A percentile compares a stretch with the other conserved stretches of the same genome.
These are phyloP conservation scores for Curvularia verruculosa DNA, from an alignment of 2,329 filamentous ascomycete species.

Conservation along the genomic window DNA sequence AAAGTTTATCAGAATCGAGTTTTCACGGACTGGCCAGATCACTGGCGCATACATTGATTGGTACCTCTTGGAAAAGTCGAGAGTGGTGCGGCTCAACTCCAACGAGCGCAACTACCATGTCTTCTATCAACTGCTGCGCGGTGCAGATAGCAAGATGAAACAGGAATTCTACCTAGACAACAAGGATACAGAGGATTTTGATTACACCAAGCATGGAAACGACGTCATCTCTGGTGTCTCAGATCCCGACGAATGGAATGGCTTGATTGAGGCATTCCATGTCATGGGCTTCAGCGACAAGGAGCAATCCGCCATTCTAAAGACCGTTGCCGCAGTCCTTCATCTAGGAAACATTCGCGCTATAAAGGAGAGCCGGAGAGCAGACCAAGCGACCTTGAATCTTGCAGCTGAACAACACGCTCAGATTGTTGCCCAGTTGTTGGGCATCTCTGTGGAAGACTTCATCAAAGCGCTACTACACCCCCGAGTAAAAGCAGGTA, in stretches of 20 bases:
- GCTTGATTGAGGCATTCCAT: conserved; percentile 86
- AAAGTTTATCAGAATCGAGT: conserved; percentile 98
- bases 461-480: conserved; percentile 90
- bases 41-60: conserved; percentile 97
- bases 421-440: conserved; percentile 77
- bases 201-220: conserved; percentile 90
- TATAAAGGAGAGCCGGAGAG: conserved; percentile 85
- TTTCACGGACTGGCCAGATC: conserved; percentile 85
- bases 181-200: conserved; percentile 82
- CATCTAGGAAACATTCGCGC: conserved; percentile 93
- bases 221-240: conserved; percentile 90
- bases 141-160: conserved; percentile 75
- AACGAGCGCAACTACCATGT: conserved; percentile 96
- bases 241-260: conserved; percentile 87
- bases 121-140: conserved; percentile 93
- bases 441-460: conserved; percentile 82
- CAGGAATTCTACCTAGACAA: conserved; percentile 77
- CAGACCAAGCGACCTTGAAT: conserved; percentile 85
- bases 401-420: conserved; percentile 77
- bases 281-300: conserved; percentile 91
- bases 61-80: conserved; percentile 98
- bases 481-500: conserved; percentile 90
- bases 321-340: conserved; percentile 86
- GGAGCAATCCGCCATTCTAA: conserved; percentile 82
- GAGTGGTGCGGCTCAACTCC: conserved; percentile 84